phyloP scores from a whole-genome alignment of 179 eudicot genomes.

The Silene vulgaris region DNA sequence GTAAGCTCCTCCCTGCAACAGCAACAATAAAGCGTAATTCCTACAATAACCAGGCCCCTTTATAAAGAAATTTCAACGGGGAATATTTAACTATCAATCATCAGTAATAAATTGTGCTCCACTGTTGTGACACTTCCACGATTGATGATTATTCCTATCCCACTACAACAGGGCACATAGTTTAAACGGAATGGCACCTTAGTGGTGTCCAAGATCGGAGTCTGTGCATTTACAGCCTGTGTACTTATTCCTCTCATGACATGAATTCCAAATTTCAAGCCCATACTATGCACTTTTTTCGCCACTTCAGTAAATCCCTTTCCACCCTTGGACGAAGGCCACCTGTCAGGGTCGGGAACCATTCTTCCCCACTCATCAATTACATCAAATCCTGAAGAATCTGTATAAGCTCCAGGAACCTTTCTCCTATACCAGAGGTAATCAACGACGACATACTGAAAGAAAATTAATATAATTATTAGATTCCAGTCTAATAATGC shows the following conservation, averaged over 20 bases:
- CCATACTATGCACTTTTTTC: slow-evolving; percentile 71
- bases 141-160: too few relatives aligned
- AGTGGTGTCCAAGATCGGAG: slow-evolving; percentile 66
- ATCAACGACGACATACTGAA: slow-evolving; percentile 94
- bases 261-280: slow-evolving; percentile 94
- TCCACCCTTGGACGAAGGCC: slow-evolving; percentile 85
- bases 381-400: slow-evolving; percentile 81
- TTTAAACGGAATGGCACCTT: slow-evolving; percentile 41
- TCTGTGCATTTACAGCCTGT: slow-evolving; percentile 73
- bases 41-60: not conserved
- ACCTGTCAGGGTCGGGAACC: slow-evolving; percentile 80
- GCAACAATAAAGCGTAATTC: not conserved
- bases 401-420: slow-evolving; percentile 58
- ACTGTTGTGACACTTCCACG: not conserved
- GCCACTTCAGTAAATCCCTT: slow-evolving; percentile 75
- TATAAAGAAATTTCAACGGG: not conserved
- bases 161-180: too few relatives aligned
- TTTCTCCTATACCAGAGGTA: slow-evolving; percentile 91
- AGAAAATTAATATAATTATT: not conserved
- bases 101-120: not conserved
- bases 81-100: not conserved
- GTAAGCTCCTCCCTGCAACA: slow-evolving; percentile 46
- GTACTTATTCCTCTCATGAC: slow-evolving; percentile 89
- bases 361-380: slow-evolving; percentile 95
- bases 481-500: not conserved